Conservation (phyloP, 768 basidiomycete species). For the Phylloporus rhodoxanthus region DNA sequence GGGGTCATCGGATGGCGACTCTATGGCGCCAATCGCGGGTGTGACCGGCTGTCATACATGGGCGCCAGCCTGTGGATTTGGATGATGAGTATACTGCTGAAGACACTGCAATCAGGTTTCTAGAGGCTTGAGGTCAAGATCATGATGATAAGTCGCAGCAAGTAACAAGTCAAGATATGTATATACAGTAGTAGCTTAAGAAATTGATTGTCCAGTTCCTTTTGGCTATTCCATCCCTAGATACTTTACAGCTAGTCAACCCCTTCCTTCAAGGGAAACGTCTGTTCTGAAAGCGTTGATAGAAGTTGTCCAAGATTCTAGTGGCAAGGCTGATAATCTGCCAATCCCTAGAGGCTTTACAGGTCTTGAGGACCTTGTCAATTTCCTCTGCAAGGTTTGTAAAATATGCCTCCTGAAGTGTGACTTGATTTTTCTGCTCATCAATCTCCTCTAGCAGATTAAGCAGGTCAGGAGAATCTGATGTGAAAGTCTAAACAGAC, state of each 20-base stretch:
- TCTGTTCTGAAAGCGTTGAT: slow-evolving; percentile 17
- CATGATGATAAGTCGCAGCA: too few relatives aligned
- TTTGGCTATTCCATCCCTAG: neutral
- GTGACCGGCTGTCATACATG: neutral
- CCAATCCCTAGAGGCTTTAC: neutral
- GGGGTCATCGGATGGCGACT: neutral
- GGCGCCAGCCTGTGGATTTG: too few relatives aligned
- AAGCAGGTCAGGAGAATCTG: slow-evolving; percentile 13
- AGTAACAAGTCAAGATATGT: too few relatives aligned
- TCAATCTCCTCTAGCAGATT: slow-evolving; percentile 19
- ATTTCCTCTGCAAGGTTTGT: slow-evolving; percentile 11
- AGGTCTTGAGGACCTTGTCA: neutral
- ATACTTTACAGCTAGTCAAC: neutral
- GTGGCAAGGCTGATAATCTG: slow-evolving; percentile 9
- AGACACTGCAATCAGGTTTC: neutral
- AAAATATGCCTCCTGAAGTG: slow-evolving; percentile 10
- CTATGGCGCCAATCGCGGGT: neutral
- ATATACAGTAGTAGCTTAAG: neutral
- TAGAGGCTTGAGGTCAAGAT: too few relatives aligned
- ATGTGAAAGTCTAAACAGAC: neutral
- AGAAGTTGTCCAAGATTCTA: slow-evolving; percentile 18
- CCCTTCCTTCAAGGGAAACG: neutral
- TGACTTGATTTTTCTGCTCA: slow-evolving; percentile 15
- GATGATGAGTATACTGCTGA: neutral
- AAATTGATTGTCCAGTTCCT: neutral